Base-by-base conservation (phyloP, 768 basidiomycete genomes). In the Tulasnella calospora region DNA sequence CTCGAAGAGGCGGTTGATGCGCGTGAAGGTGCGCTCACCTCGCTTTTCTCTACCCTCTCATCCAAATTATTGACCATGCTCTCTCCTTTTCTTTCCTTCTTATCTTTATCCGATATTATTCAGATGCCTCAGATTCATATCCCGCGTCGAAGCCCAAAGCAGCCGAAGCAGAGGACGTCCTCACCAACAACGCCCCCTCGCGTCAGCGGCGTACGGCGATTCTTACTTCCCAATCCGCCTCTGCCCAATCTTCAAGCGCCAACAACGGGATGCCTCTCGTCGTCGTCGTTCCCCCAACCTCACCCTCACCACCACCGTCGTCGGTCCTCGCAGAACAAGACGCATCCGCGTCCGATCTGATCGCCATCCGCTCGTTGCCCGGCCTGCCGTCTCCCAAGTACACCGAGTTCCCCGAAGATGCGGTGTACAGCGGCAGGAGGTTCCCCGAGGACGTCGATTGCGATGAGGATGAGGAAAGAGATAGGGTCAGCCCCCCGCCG, bases 81-180 rank as follows among this genome's bases (percentile, higher is more conserved):
- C 33, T 75, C 36, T 21, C 35, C 44, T 19, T 5, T 75, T 30
- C 15, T 75, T 13, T 57, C 38, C 15, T 5, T 27, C n/a, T 41
- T 73, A 44, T 44, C n/a, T 27, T 30, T 27, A n/a, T 40, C 71
- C n/a, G 15, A 47, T 15, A n/a, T 30, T 55, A 5, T 30, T 2
- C 30, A 38, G 75, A 76, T 61, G 61, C 47, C 51, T 61, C 47
- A 35, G 23, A 35, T 40, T 23, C 57, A n/a, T 69, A 35, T 40
- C 21, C 61, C 35, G 10, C 30, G 30, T 36, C 75, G 51, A 57
- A 51, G 51, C 47, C 75, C 57, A 76, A 76, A 55, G 75, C 75
- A 61, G 47, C 57, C 75, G 75, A 76, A 61, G 75, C 75, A 1
- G 75, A 76, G 40, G 75, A 76, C 57, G 75, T 61, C 55, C 51